Conservation (phyloP, 345 rosid species). For the Clausena lansium region DNA sequence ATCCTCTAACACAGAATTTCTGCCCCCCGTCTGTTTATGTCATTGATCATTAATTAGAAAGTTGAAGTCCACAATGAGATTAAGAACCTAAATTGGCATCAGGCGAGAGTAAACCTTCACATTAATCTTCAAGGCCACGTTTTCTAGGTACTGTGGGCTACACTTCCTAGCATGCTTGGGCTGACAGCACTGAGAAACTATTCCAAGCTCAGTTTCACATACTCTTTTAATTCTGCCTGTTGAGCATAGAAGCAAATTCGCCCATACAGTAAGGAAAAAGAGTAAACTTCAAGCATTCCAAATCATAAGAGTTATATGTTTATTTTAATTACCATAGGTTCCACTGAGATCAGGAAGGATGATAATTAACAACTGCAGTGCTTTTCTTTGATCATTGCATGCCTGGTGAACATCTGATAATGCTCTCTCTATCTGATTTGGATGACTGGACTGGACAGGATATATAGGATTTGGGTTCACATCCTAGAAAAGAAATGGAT, state of each 20-base stretch:
- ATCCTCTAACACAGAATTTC: constrained; percentile 60
- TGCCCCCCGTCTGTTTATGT: constrained; percentile 41
- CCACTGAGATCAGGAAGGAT: constrained; percentile 64
- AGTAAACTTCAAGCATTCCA: neutral
- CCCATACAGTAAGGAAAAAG: neutral
- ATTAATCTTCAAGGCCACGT: constrained; percentile 66
- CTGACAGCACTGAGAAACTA: constrained; percentile 72
- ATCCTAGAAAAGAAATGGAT: constrained; percentile 25
- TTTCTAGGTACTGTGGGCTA: constrained; percentile 55
- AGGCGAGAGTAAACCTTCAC: constrained; percentile 55
- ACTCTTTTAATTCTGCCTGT: constrained; percentile 61
- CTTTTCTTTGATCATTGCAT: constrained; percentile 13
- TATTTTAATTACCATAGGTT: constrained; percentile 46
- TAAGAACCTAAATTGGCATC: neutral
- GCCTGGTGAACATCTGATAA: constrained; percentile 36
- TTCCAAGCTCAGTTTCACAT: constrained; percentile 73
- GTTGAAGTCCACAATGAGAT: neutral
- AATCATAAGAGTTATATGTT: neutral
- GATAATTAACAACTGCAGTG: constrained; percentile 54
- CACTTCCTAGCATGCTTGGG: constrained; percentile 43
- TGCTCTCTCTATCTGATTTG: constrained; percentile 43
- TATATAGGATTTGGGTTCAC: constrained; percentile 39
- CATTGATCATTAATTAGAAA: neutral
- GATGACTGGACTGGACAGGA: constrained; percentile 26
- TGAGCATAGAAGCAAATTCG: neutral